These are phyloP conservation scores for Selenicereus undatus DNA, from an alignment of 148 eudicot genomes.

Conservation along the genomic window DNA sequence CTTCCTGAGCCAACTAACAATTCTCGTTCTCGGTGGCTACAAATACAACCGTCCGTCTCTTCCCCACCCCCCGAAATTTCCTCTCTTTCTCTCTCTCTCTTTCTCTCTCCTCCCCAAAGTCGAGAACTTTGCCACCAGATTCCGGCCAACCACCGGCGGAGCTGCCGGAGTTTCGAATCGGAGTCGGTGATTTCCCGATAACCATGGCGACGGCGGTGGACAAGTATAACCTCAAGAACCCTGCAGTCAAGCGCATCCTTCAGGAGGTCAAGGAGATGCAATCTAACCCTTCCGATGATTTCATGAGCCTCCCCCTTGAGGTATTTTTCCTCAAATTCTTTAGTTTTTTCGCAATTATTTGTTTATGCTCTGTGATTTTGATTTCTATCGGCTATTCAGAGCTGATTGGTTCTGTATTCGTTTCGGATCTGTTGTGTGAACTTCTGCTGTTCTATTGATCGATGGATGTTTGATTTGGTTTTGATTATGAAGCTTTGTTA, in stretches of 20 bases:
- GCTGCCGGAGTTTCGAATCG: constrained; percentile 3
- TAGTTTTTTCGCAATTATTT: background rate
- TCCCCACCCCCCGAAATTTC: background rate
- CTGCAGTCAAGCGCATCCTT: constrained; percentile 90
- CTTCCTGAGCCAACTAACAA: background rate
- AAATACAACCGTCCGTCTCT: background rate
- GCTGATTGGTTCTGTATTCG: background rate
- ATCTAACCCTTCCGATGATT: constrained; percentile 90
- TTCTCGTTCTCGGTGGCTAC: background rate
- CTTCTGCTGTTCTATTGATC: background rate
- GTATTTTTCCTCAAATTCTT: constrained; percentile 21
- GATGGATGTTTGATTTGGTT: background rate
- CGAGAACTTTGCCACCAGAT: too few species aligned
- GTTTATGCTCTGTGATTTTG: background rate
- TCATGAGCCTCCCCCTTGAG: constrained; percentile 96
- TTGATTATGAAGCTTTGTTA: background rate
- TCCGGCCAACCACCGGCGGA: background rate
- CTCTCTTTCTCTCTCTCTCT: background rate
- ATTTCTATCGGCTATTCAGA: background rate
- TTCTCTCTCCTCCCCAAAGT: background rate
- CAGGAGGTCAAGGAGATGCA: constrained; percentile 99
- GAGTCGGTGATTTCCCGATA: constrained; percentile 3
- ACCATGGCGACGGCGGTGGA: constrained; percentile 53
- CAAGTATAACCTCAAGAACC: constrained; percentile 84
- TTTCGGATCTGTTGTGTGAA: background rate